Percentiles rank a stretch among this genome's conserved stretches.
Conservation (phyloP, 2,329 filamentous ascomycete genomes). For the Penicillium verrucosum region DNA sequence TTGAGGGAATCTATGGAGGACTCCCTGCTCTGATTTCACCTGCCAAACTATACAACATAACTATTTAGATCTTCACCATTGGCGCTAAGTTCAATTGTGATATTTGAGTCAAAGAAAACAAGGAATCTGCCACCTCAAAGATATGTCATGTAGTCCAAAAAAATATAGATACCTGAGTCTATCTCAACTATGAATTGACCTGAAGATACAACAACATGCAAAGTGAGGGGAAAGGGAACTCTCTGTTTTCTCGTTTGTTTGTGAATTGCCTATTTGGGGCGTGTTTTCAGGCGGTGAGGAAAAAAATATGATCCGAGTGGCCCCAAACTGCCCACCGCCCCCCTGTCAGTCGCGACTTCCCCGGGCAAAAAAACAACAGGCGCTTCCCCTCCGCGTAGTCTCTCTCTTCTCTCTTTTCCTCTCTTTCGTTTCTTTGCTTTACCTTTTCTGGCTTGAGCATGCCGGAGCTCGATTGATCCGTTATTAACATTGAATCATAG, state of each 20-base stretch:
- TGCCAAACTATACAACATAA: not conserved
- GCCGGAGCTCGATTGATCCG: constrained; percentile 5
- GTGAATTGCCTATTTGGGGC: constrained; percentile 29
- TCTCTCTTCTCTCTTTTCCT: constrained; percentile 6
- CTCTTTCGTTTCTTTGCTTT: not conserved
- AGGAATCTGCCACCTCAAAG: not conserved
- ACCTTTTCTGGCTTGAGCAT: constrained; percentile 11
- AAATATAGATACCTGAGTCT: not conserved
- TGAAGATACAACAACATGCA: not conserved
- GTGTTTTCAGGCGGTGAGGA: constrained; percentile 21
- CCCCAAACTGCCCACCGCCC: constrained; percentile 19
- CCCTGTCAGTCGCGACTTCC: constrained; percentile 6
- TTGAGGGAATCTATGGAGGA: too few species aligned
- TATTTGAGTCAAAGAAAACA: not conserved
- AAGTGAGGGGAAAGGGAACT: not conserved
- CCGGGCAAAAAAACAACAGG: constrained; percentile 23
- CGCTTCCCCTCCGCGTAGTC: constrained; percentile 8
- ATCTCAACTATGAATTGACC: not conserved
- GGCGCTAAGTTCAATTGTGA: not conserved
- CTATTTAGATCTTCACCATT: not conserved
- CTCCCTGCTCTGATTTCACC: not conserved
- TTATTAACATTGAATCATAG: not conserved
- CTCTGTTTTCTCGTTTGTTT: constrained; percentile 26
- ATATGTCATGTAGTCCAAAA: not conserved
- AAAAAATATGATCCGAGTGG: constrained; percentile 29